phyloP scores from a whole-genome alignment of 768 basidiomycete species.

The Grammothele lineata region DNA sequence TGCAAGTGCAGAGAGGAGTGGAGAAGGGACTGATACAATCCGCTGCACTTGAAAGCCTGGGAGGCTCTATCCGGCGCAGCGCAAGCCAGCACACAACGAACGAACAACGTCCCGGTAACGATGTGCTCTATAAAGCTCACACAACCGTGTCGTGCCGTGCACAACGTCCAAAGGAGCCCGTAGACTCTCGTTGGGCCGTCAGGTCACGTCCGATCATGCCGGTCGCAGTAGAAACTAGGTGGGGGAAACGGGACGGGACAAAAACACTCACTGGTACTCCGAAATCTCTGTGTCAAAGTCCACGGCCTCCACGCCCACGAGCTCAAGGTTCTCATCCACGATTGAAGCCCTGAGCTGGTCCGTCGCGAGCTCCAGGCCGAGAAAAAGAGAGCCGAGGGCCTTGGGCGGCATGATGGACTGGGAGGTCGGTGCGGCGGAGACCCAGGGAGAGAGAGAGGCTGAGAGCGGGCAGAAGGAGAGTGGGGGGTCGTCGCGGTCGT shows the following conservation, averaged over 20 bases:
- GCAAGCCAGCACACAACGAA: too few species aligned
- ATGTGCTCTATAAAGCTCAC: too few species aligned
- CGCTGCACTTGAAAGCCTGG: too few species aligned
- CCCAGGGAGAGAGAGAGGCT: slow-evolving; percentile 3
- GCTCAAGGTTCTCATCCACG: slow-evolving; percentile 77
- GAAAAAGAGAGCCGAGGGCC: slow-evolving; percentile 55
- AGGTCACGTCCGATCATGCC: too few species aligned
- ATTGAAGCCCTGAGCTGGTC: slow-evolving; percentile 82
- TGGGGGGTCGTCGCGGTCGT: slow-evolving; percentile 16
- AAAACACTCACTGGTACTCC: slow-evolving; percentile 70
- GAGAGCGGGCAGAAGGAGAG: neutral
- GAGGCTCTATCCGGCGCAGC: too few species aligned
- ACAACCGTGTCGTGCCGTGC: too few species aligned
- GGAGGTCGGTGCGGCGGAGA: slow-evolving; percentile 3
- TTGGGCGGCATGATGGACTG: slow-evolving; percentile 30
- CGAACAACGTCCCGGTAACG: too few species aligned
- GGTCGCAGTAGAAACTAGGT: too few species aligned
- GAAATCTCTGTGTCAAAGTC: slow-evolving; percentile 79
- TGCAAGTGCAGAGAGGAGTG: too few species aligned
- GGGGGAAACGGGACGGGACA: neutral
- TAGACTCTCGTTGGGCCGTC: too few species aligned
- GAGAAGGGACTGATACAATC: too few species aligned
- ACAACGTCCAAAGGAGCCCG: too few species aligned
- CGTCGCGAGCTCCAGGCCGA: slow-evolving; percentile 81
- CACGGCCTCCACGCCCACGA: slow-evolving; percentile 77